A percentile compares a stretch with the other conserved stretches of the same genome.
phyloP scores from a whole-genome alignment of 225 moss, liverwort and hornwort species.

The Antitrichia curtipendula region DNA sequence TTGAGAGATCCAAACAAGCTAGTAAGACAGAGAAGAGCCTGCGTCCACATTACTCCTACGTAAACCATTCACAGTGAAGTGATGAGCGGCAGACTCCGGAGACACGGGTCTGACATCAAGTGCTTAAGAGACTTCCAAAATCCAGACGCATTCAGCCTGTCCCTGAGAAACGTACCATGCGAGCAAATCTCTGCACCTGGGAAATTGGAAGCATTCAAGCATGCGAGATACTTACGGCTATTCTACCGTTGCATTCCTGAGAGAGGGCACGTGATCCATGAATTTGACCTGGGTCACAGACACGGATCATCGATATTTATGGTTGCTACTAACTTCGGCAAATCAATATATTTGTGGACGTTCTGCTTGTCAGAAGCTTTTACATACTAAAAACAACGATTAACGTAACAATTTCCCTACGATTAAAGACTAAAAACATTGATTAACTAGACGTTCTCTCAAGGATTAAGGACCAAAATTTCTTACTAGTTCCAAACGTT shows the following conservation, averaged over 20 bases:
- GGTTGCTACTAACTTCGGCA: not conserved
- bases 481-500: not conserved
- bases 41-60: not conserved
- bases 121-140: not conserved
- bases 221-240: not conserved
- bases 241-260: not conserved
- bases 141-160: not conserved
- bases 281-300: not conserved
- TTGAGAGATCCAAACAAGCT: not conserved
- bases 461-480: not conserved
- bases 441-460: not conserved
- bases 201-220: constrained; percentile 1
- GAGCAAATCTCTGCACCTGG: not conserved
- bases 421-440: not conserved
- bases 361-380: not conserved
- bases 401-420: not conserved
- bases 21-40: not conserved
- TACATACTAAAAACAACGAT: not conserved
- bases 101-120: not conserved
- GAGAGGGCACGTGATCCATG: not conserved
- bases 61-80: not conserved
- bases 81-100: not conserved
- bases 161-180: not conserved
- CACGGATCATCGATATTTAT: not conserved
- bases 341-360: not conserved